Evolutionary conservation across 129 eudicot species (phyloP), one percentile per base, ranked within the genome.

Genomic region (Oenanthe sinensis): DNA sequence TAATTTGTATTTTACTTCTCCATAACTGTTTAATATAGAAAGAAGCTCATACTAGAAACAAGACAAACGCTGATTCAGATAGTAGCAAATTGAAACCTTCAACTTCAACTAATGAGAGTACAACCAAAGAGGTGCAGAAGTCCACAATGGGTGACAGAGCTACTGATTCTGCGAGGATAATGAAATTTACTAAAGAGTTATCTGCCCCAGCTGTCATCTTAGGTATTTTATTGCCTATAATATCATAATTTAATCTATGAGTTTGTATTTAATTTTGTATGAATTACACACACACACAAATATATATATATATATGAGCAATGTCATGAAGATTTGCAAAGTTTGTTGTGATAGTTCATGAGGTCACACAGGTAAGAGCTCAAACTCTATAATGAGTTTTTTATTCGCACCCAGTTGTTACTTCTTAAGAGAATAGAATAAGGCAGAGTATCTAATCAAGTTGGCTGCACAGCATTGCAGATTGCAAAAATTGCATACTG

Each of bases 91-190:
- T 68, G 76, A 95, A 86, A 48, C 49, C 89, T 63, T 85, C 93
- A 47, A 73, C 85, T 12, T 81, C 91, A 72, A 80, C 74, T 78
- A 45, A 85, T n/a, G 87, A 86, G 75, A 80, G 81, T 78, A 74
- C 83, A 62, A 76, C 93, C 47, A 86, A 82, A 77, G 97, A 96
- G 80, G 85, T 84, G 42, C 96, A 93, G 26, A 91, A 91, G 84
- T 67, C 88, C 42, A 71, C 85, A 75, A 77, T 90, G 81, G 96
- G 91, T 81, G 92, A 90, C 42, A 83, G 95, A 85, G 92, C 97
- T 83, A 88, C 97, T 1, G 99, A 92, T 84, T 92, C 99, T 77
- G 97, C 97, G 22, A 92, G 97, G 87, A 76, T 96, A 76, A 82
- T 84, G 91, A 96, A 90, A 82, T 96, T 96, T 82, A 90, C 90